Conservation (phyloP, 2,329 filamentous ascomycete genomes). For the Cladophialophora psammophila region DNA sequence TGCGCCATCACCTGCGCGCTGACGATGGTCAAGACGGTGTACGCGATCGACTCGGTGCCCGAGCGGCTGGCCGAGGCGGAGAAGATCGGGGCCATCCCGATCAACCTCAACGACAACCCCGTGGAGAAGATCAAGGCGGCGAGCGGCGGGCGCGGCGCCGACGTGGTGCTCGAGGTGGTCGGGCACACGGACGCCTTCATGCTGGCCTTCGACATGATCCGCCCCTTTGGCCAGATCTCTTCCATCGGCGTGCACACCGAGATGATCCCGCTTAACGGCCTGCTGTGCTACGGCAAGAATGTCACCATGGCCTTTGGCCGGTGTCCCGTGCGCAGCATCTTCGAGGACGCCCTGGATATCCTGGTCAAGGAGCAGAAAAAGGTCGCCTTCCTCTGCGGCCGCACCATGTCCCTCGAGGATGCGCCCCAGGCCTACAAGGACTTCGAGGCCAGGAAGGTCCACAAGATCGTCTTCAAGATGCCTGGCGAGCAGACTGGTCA, state of each 20-base stretch:
- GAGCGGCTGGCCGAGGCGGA: slow-evolving; percentile 66
- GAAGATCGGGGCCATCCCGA: slow-evolving; percentile 67
- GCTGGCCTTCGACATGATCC: slow-evolving; percentile 41
- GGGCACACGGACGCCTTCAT: slow-evolving; percentile 40
- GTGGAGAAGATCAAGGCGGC: slow-evolving; percentile 65
- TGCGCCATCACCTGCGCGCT: slow-evolving; percentile 72
- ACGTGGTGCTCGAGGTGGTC: slow-evolving; percentile 54
- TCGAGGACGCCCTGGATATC: slow-evolving; percentile 39
- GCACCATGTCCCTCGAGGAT: slow-evolving; percentile 41
- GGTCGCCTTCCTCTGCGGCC: slow-evolving; percentile 39
- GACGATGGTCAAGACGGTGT: slow-evolving; percentile 67
- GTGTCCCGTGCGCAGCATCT: slow-evolving; percentile 41
- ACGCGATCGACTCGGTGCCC: slow-evolving; percentile 68
- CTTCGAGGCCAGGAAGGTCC: slow-evolving; percentile 40
- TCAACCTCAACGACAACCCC: slow-evolving; percentile 67
- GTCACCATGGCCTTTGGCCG: slow-evolving; percentile 41
- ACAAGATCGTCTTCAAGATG: slow-evolving; percentile 40
- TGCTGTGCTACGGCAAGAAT: slow-evolving; percentile 41
- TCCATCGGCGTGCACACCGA: slow-evolving; percentile 42
- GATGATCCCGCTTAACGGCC: slow-evolving; percentile 33
- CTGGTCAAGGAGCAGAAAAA: slow-evolving; percentile 42
- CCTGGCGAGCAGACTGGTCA: slow-evolving; percentile 31
- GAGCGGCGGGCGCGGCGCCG: slow-evolving; percentile 72
- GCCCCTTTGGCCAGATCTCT: slow-evolving; percentile 40
- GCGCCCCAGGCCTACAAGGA: slow-evolving; percentile 40